Conservation (phyloP, 768 basidiomycete species). For the Boletus reticuloceps region DNA sequence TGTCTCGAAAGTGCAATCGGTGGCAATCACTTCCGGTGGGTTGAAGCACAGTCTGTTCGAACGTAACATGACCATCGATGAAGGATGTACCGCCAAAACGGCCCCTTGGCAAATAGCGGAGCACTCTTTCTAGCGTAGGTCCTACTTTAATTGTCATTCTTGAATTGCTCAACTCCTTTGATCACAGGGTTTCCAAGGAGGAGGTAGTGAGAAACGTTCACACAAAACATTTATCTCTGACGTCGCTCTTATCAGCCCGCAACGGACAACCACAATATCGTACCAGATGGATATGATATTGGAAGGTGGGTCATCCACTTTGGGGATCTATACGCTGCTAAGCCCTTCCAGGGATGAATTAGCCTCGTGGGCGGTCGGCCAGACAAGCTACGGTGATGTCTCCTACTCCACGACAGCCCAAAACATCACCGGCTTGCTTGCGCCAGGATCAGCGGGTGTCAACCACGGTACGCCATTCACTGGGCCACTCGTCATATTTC, state of each 20-base stretch:
- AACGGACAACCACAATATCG: conserved; percentile 38
- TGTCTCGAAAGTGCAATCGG: conserved; percentile 44
- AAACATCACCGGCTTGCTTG: conserved; percentile 51
- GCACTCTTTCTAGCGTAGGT: conserved; percentile 53
- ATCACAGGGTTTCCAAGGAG: conserved; percentile 45
- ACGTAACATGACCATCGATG: not conserved
- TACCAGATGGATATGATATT: conserved; percentile 46
- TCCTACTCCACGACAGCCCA: conserved; percentile 45
- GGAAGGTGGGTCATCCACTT: conserved; percentile 34
- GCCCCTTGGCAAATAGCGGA: conserved; percentile 43
- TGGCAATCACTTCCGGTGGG: conserved; percentile 47
- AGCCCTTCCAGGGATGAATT: conserved; percentile 32
- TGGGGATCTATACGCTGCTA: not conserved
- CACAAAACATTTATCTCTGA: not conserved
- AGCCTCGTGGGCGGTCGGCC: conserved; percentile 38
- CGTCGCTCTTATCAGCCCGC: conserved; percentile 21
- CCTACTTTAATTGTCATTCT: not conserved
- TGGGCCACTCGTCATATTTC: not conserved
- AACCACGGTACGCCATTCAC: conserved; percentile 43
- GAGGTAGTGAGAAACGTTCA: conserved; percentile 22
- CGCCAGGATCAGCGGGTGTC: conserved; percentile 47
- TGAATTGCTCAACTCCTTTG: not conserved
- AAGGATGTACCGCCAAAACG: conserved; percentile 57
- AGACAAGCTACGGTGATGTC: conserved; percentile 41
- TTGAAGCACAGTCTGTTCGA: not conserved